phyloP scores from a whole-genome alignment of 2,329 filamentous ascomycete species.

The Penicillium olsonii region DNA sequence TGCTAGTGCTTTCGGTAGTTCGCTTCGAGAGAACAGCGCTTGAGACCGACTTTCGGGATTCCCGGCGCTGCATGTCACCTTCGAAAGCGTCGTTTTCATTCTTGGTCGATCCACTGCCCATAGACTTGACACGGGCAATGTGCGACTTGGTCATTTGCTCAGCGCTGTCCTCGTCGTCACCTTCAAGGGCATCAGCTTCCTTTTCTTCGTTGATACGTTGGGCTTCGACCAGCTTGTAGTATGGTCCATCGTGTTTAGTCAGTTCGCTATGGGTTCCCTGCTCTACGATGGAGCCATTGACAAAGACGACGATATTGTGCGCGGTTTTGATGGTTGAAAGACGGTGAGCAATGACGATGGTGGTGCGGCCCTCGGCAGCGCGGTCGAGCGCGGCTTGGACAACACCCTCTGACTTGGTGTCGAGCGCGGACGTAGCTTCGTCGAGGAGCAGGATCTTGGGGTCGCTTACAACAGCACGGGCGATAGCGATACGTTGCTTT shows the following conservation, averaged over 20 bases:
- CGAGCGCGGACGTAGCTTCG: constrained; percentile 89
- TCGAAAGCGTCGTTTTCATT: constrained; percentile 29
- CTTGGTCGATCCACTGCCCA: constrained; percentile 32
- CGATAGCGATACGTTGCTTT: constrained; percentile 95
- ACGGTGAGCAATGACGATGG: constrained; percentile 93
- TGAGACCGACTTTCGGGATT: constrained; percentile 61
- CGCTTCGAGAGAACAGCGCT: constrained; percentile 67
- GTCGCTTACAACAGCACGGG: constrained; percentile 84
- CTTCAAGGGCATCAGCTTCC: constrained; percentile 34
- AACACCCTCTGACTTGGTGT: constrained; percentile 91
- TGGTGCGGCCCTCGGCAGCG: constrained; percentile 83
- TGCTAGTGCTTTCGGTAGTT: constrained; percentile 49
- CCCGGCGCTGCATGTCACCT: constrained; percentile 43
- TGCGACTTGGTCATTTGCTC: constrained; percentile 29
- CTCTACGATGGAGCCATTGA: constrained; percentile 80
- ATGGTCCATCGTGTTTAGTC: constrained; percentile 69
- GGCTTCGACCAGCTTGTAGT: constrained; percentile 82
- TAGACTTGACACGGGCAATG: constrained; percentile 34
- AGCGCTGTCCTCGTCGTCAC: constrained; percentile 28
- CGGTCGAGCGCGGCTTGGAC: constrained; percentile 90
- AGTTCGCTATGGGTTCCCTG: constrained; percentile 86
- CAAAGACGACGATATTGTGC: constrained; percentile 95
- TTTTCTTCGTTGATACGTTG: constrained; percentile 72
- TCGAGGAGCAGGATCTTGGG: constrained; percentile 91
- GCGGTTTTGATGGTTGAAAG: constrained; percentile 92